Conservation (phyloP, 2,329 filamentous ascomycete genomes). For the Waltergamsia citrina region DNA sequence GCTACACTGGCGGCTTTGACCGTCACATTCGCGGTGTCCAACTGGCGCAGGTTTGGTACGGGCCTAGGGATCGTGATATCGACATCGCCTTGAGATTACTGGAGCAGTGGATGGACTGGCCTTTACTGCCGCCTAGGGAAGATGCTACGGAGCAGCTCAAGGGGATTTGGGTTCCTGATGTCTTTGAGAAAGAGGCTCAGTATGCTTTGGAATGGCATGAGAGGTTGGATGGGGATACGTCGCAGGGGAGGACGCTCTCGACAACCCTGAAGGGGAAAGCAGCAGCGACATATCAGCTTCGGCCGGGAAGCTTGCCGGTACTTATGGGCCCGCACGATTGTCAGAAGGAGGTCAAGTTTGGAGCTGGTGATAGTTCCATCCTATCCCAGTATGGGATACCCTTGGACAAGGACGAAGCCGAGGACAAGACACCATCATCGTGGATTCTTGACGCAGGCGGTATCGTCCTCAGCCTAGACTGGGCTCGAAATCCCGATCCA, state of each 20-base stretch:
- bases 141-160: slow-evolving; percentile 10
- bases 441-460: slow-evolving; percentile 48
- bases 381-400: slow-evolving; percentile 19
- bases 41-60: slow-evolving; percentile 6
- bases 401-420: slow-evolving; percentile 12
- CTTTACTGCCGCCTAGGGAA: slow-evolving; percentile 6
- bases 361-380: slow-evolving; percentile 13
- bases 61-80: slow-evolving; percentile 1
- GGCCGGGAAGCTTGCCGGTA: slow-evolving; percentile 17
- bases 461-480: slow-evolving; percentile 40
- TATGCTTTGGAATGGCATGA: not conserved
- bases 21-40: slow-evolving; percentile 3
- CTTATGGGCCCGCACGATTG: slow-evolving; percentile 20
- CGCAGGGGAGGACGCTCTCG: not conserved
- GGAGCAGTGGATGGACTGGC: slow-evolving; percentile 4
- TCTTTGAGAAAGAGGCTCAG: slow-evolving; percentile 1
- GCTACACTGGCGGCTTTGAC: slow-evolving; percentile 6
- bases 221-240: not conserved
- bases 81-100: slow-evolving; percentile 2
- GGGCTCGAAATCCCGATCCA: slow-evolving; percentile 26
- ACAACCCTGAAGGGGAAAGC: not conserved
- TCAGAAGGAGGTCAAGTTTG: slow-evolving; percentile 19
- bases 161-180: slow-evolving; percentile 1
- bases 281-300: slow-evolving; percentile 15
- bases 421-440: slow-evolving; percentile 22